Base-by-base conservation (phyloP, 2,329 filamentous ascomycete genomes). In the Exophiala xenobiotica region DNA sequence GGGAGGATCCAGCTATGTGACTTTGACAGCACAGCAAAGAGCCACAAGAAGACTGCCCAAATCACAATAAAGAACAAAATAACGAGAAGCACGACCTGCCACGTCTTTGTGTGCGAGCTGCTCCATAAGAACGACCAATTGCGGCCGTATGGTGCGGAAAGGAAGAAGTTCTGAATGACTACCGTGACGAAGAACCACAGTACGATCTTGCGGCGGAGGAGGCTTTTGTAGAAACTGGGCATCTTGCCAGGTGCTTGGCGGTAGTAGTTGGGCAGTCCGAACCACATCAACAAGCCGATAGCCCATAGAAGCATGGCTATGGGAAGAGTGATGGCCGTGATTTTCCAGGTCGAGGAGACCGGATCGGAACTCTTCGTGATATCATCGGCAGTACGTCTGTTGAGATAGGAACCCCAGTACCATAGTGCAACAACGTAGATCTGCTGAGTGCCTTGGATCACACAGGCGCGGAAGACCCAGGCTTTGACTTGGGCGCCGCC, bases 261-360 rank as follows among this genome's bases (percentile, higher is more conserved):
- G 68, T 87, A 87, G 69, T 82, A 86, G 57, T 80, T 79, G 4
- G 83, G 83, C 6, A 87, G 73, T n/a, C 83, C 83, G 24, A 80
- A 66, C 67, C 74, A 82, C 31, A 85, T 70, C 2, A 82, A 59
- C 3, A 75, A 31, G 14, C 80, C 82, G 8, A 85, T 69, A 9
- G 64, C 65, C 78, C 79, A 85, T 18, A 86, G 66, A 46, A 84
- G 64, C 3, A 78, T 31, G 0, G 82, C 75, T 41, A 86, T 72
- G 0, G 83, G 82, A 2, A 82, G 63, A 26, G 78, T 78, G 51
- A 85, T 76, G 16, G 78, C 78, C 3, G 70, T 76, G 60, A 75
- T 71, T 47, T 66, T 67, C 67, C 74, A 76, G 6, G 68, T 70
- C 41, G 72, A 69, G 4, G 68, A 70, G 38, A 74, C 67, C 24